Evolutionary conservation across 306 rosid genomes (phyloP).

Genomic region (Senna siamea): DNA sequence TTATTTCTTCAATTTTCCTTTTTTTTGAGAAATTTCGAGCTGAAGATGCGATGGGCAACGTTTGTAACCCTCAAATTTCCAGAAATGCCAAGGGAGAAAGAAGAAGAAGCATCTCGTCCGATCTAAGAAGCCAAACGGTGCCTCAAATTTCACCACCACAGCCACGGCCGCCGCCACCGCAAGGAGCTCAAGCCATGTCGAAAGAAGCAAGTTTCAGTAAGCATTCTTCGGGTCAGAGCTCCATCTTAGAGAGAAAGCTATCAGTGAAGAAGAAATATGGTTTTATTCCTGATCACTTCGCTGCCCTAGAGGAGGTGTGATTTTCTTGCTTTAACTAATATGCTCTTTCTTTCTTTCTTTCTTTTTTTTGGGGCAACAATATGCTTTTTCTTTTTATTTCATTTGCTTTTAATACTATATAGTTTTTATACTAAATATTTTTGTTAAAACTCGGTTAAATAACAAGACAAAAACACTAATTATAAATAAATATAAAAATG

Average conservation of each 20-base stretch:
- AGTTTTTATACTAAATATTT: too few relatives aligned
- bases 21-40: background rate
- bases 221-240: constrained; percentile 10
- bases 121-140: background rate
- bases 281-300: constrained; percentile 62
- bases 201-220: background rate
- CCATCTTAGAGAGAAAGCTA: constrained; percentile 15
- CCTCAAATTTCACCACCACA: background rate
- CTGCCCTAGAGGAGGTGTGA: constrained; percentile 65
- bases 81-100: constrained; percentile 21
- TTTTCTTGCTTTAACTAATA: background rate
- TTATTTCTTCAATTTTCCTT: background rate
- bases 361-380: too few relatives aligned
- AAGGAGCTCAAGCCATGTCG: background rate
- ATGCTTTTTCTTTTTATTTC: too few relatives aligned
- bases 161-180: background rate
- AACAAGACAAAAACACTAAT: too few relatives aligned
- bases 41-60: constrained; percentile 58
- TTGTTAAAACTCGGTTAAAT: too few relatives aligned
- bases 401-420: too few relatives aligned
- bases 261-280: constrained; percentile 56
- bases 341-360: background rate
- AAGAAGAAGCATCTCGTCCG: constrained; percentile 25
- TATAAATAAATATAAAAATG: too few relatives aligned
- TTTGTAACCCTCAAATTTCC: constrained; percentile 17